These are phyloP conservation scores for Vaccinium darrowii DNA, from an alignment of 148 eudicot genomes.

Conservation along the genomic window DNA sequence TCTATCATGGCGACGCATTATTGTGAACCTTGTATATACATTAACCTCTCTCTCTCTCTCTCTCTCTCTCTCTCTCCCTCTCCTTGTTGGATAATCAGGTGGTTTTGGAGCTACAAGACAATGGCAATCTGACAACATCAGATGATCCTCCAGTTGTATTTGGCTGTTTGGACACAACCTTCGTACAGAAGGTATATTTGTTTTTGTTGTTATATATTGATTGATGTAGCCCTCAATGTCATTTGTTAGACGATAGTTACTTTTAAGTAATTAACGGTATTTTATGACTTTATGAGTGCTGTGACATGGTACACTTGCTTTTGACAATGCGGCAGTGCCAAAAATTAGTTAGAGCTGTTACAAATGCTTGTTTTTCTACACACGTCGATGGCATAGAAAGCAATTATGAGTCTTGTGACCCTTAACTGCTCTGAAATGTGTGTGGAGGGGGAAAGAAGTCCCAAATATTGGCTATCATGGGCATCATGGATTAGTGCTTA, in stretches of 20 bases:
- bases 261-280: conserved; percentile 2
- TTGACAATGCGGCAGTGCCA: not conserved
- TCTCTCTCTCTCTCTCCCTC: not conserved
- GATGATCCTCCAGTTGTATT: conserved; percentile 92
- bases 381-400: not conserved
- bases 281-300: not conserved
- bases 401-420: not conserved
- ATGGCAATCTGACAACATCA: conserved; percentile 70
- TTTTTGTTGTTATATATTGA: not conserved
- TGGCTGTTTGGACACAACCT: conserved; percentile 65
- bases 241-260: not conserved
- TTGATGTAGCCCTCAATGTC: not conserved
- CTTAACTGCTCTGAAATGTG: not conserved
- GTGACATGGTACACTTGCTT: not conserved
- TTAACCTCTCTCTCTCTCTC: not conserved
- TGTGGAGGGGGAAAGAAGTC: not conserved
- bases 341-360: not conserved
- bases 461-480: not conserved
- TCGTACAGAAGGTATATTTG: conserved; percentile 60
- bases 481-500: not conserved
- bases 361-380: not conserved
- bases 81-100: conserved; percentile 40
- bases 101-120: conserved; percentile 74
- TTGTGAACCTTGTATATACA: not conserved
- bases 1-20: not conserved